phyloP scores from a whole-genome alignment of 257 asterid genomes.

The Rubia yunnanensis region DNA sequence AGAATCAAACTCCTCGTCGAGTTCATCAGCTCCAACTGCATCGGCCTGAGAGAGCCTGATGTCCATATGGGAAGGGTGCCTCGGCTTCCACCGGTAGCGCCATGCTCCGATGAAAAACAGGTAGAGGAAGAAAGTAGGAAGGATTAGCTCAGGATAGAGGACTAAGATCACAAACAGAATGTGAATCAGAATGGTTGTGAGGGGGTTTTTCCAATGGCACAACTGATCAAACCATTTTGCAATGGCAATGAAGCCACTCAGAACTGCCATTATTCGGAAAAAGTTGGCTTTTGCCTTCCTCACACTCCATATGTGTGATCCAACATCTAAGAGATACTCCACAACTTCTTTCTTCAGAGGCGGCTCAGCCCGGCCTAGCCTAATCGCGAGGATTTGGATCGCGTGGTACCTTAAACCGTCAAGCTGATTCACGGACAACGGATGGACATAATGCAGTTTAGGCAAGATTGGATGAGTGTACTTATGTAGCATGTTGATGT shows the following conservation, averaged over 20 bases:
- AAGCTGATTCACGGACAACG: conserved; percentile 43
- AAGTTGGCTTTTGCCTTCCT: conserved; percentile 77
- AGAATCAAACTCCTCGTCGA: conserved; percentile 74
- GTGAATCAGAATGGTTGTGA: conserved; percentile 70
- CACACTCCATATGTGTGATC: conserved; percentile 70
- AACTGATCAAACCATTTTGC: conserved; percentile 68
- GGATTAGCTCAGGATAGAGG: conserved; percentile 47
- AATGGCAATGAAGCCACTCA: conserved; percentile 32
- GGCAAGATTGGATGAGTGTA: conserved; percentile 59
- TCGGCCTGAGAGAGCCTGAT: conserved; percentile 62
- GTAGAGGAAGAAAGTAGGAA: conserved; percentile 65
- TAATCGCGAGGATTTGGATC: conserved; percentile 30
- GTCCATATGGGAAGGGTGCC: conserved; percentile 89
- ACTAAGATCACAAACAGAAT: conserved; percentile 44
- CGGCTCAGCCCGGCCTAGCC: conserved; percentile 74
- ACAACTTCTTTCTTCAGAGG: conserved; percentile 56
- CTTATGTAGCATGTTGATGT: conserved; percentile 54
- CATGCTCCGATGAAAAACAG: conserved; percentile 58
- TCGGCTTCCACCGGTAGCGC: conserved; percentile 69
- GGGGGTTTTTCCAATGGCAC: conserved; percentile 75
- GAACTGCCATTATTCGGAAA: conserved; percentile 33
- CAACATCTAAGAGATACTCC: conserved; percentile 63
- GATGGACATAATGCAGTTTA: conserved; percentile 73
- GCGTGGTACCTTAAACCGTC: conserved; percentile 49
- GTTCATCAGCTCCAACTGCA: conserved; percentile 41